Evolutionary conservation across 208 protist species (phyloP).

Genomic region (Zelonia costaricensis): DNA sequence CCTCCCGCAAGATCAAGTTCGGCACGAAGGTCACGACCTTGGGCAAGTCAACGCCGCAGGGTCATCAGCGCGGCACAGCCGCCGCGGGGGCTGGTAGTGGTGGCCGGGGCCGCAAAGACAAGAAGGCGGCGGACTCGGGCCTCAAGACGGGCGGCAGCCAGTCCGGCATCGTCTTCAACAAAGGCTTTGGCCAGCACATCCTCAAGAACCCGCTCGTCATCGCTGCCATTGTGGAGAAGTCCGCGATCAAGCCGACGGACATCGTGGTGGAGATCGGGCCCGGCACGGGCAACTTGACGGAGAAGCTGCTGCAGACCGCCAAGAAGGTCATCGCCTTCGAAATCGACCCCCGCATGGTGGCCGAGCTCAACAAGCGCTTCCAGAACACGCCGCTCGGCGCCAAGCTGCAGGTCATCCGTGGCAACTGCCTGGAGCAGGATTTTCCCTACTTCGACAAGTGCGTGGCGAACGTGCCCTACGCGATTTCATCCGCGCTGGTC

Average conservation of each 20-base stretch:
- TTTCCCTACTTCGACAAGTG: constrained; percentile 99
- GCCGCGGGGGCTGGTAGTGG: too few relatives aligned
- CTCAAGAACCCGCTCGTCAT: constrained; percentile 99
- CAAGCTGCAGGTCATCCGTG: constrained; percentile 98
- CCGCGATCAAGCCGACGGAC: constrained; percentile 96
- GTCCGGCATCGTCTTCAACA: constrained; percentile 95
- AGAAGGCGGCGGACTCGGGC: constrained; percentile 40
- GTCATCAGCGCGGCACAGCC: constrained; percentile 14
- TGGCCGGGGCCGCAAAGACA: constrained; percentile 29
- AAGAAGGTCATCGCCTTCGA: constrained; percentile 99
- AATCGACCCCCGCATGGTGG: constrained; percentile 99
- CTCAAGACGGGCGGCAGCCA: constrained; percentile 77
- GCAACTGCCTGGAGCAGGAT: constrained; percentile 98
- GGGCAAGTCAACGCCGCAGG: constrained; percentile 60
- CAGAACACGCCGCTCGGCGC: constrained; percentile 82
- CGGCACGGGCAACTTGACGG: constrained; percentile 99
- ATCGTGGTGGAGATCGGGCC: constrained; percentile 99
- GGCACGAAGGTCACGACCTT: constrained; percentile 67
- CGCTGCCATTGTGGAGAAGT: constrained; percentile 97
- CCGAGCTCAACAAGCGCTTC: constrained; percentile 99
- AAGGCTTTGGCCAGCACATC: constrained; percentile 98
- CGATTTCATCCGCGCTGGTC: constrained; percentile 99
- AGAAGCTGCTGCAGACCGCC: constrained; percentile 96
- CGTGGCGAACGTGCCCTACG: constrained; percentile 99
- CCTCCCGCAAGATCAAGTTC: constrained; percentile 75